Evolutionary conservation across 179 eudicot genomes (phyloP).

Genomic region (Spinacia oleracea): DNA sequence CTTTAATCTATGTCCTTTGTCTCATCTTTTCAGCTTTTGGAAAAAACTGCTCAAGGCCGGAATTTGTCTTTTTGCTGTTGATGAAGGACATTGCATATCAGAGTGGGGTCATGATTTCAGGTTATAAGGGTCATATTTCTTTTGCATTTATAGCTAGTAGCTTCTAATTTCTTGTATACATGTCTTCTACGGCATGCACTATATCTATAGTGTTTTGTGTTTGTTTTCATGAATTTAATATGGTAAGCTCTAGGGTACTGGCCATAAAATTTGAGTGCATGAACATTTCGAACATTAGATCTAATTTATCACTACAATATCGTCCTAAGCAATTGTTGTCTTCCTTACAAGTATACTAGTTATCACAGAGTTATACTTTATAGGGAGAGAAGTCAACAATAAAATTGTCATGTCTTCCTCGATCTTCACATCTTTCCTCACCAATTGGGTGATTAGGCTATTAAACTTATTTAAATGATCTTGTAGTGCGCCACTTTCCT

Average conservation of each 20-base stretch:
- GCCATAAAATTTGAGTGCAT: neutral
- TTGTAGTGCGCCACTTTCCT: no score
- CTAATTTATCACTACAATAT: no score
- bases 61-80: conserved; percentile 82
- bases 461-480: no score
- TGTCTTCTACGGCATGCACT: neutral
- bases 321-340: no score
- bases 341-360: no score
- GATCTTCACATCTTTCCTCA: no score
- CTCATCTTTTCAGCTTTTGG: conserved; percentile 68
- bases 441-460: no score
- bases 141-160: neutral
- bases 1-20: neutral
- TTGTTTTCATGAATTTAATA: neutral
- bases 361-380: no score
- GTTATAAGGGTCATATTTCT: conserved; percentile 26
- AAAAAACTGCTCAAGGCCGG: conserved; percentile 56
- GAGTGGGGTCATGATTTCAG: conserved; percentile 97
- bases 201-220: neutral
- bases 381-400: no score
- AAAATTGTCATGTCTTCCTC: no score
- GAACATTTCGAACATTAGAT: neutral
- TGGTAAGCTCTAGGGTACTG: neutral
- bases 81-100: conserved; percentile 93
- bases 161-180: neutral